Conservation (phyloP, 2,329 filamentous ascomycete species). For the Xylaria sp. region DNA sequence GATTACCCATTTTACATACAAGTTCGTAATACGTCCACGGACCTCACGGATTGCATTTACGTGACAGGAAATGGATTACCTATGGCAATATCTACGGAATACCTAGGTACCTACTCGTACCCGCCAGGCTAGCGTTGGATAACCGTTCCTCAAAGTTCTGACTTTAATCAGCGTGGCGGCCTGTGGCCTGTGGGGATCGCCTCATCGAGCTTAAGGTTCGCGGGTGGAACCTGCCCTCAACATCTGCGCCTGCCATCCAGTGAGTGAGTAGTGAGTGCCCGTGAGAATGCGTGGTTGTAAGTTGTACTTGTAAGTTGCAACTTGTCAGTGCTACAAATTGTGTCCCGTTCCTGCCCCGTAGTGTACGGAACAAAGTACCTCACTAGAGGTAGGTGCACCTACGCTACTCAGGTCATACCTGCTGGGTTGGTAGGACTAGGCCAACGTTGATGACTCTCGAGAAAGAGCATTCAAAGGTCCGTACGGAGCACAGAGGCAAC, state of each 20-base stretch:
- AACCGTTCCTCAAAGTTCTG: not conserved
- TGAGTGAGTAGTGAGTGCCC: not conserved
- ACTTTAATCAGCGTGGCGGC: conserved; percentile 1
- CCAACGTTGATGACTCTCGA: not conserved
- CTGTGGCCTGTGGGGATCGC: not conserved
- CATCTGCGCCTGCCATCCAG: no score
- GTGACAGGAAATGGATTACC: no score
- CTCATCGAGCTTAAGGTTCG: not conserved
- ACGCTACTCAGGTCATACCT: not conserved
- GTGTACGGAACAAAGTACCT: not conserved
- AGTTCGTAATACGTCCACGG: no score
- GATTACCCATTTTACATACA: no score
- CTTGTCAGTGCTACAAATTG: not conserved
- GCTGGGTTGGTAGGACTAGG: not conserved
- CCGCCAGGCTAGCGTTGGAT: not conserved
- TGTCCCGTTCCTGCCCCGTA: not conserved
- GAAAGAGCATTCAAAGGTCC: no score
- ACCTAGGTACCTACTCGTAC: not conserved
- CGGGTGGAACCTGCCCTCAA: not conserved
- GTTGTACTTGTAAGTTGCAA: not conserved
- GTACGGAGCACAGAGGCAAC: no score
- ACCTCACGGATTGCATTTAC: no score
- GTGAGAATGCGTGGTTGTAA: not conserved
- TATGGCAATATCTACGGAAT: not conserved
- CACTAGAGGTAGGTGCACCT: not conserved